Evolutionary conservation across 352 stramenopile species (phyloP).

Genomic region (Phytophthora pseudosyringae): DNA sequence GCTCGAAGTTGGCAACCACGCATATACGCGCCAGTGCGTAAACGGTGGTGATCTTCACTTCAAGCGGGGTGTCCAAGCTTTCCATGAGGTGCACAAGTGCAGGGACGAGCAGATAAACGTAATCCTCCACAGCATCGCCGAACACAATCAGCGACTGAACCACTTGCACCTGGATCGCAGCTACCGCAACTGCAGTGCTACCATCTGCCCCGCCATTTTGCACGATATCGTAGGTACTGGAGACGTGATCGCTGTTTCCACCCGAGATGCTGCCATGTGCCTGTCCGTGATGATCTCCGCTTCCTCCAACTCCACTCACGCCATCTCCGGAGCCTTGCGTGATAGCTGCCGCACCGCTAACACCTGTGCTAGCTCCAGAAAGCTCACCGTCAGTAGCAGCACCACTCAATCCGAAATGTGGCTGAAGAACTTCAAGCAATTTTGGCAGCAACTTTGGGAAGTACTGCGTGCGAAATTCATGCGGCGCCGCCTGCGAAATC

Average conservation of each 20-base stretch:
- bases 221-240: slow-evolving; percentile 40
- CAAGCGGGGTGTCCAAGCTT: slow-evolving; percentile 82
- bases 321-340: slow-evolving; percentile 23
- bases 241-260: slow-evolving; percentile 28
- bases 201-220: slow-evolving; percentile 33
- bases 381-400: slow-evolving; percentile 54
- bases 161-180: slow-evolving; percentile 78
- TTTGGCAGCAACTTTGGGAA: slow-evolving; percentile 90
- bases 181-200: slow-evolving; percentile 20
- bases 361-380: slow-evolving; percentile 14
- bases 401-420: slow-evolving; percentile 75
- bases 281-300: slow-evolving; percentile 27
- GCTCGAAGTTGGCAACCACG: slow-evolving; percentile 75
- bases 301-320: slow-evolving; percentile 16
- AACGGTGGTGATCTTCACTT: slow-evolving; percentile 79
- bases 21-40: slow-evolving; percentile 74
- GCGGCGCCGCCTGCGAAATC: slow-evolving; percentile 72
- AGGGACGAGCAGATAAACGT: slow-evolving; percentile 95
- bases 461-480: slow-evolving; percentile 87
- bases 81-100: slow-evolving; percentile 94
- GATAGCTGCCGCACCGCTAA: slow-evolving; percentile 30
- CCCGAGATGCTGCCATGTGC: slow-evolving; percentile 5
- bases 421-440: slow-evolving; percentile 86
- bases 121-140: slow-evolving; percentile 91
- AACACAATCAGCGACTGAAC: slow-evolving; percentile 93